Evolutionary conservation across 2,329 filamentous ascomycete genomes (phyloP).

Genomic region (Hymenoscyphus salicellus): DNA sequence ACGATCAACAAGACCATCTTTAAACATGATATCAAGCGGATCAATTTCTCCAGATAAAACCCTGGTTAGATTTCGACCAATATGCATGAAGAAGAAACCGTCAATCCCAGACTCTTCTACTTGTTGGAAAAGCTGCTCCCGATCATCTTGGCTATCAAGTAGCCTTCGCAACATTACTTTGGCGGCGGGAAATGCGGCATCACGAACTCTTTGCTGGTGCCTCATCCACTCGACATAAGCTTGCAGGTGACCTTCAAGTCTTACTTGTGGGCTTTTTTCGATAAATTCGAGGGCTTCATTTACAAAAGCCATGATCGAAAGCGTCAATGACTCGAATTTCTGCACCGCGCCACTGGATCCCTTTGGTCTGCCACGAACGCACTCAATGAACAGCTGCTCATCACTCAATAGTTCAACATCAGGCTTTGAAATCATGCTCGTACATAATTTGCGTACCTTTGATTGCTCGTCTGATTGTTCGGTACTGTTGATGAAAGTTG

Average conservation of each 20-base stretch:
- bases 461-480: neutral
- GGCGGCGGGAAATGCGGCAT: too few species aligned
- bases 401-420: neutral
- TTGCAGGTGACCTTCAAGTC: neutral
- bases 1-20: constrained; percentile 1
- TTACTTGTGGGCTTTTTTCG: neutral
- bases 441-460: neutral
- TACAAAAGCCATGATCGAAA: neutral
- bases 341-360: neutral
- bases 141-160: neutral
- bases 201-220: neutral
- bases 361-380: neutral
- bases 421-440: neutral
- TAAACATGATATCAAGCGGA: constrained; percentile 9
- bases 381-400: neutral
- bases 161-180: too few species aligned
- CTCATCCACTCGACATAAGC: neutral
- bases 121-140: neutral
- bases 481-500: neutral
- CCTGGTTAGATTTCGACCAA: constrained; percentile 1
- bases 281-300: neutral
- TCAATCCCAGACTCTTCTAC: neutral
- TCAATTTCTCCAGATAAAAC: constrained; percentile 7
- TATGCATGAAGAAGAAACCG: constrained; percentile 1
- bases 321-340: neutral